A percentile compares a stretch with the other conserved stretches of the same genome.
phyloP scores from a whole-genome alignment of 371 early-diverging fungal species.

The Basidiobolus meristosporus region DNA sequence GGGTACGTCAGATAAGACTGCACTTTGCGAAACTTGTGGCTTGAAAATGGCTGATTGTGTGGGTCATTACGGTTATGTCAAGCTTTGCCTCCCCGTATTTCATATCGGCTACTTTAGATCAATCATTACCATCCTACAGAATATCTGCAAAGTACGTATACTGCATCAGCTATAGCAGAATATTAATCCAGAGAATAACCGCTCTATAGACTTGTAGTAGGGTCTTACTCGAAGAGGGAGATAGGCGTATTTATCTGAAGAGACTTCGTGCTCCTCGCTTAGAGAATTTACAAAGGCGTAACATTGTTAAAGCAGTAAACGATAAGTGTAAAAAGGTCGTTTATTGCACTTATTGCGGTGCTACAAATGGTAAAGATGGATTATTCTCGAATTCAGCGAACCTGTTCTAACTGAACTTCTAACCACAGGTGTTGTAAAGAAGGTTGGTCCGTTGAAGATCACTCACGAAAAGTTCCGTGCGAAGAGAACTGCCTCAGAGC shows the following conservation, averaged over 20 bases:
- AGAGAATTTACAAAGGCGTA: conserved; percentile 60
- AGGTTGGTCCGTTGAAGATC: conserved; percentile 89
- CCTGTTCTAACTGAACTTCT: background rate
- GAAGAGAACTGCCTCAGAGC: conserved; percentile 53
- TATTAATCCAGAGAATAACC: background rate
- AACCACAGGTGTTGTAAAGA: conserved; percentile 71
- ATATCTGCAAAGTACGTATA: conserved; percentile 82
- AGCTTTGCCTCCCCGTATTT: conserved; percentile 91
- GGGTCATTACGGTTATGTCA: conserved; percentile 96
- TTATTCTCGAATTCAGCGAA: background rate
- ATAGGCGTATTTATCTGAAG: conserved; percentile 45
- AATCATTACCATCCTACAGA: conserved; percentile 77
- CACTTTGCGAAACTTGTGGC: conserved; percentile 85
- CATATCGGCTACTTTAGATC: conserved; percentile 95
- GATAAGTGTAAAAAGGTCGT: conserved; percentile 76
- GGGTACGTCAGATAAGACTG: conserved; percentile 78
- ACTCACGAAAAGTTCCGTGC: conserved; percentile 87
- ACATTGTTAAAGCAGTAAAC: conserved; percentile 67
- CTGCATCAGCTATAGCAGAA: background rate
- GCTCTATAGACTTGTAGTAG: conserved; percentile 51
- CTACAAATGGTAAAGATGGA: conserved; percentile 42
- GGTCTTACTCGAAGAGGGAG: conserved; percentile 71
- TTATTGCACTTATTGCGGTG: conserved; percentile 74
- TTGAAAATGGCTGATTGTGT: conserved; percentile 80
- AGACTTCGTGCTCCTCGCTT: conserved; percentile 57